These are phyloP conservation scores for Pleurotus pulmonarius DNA, from an alignment of 768 basidiomycete species.

Conservation along the genomic window DNA sequence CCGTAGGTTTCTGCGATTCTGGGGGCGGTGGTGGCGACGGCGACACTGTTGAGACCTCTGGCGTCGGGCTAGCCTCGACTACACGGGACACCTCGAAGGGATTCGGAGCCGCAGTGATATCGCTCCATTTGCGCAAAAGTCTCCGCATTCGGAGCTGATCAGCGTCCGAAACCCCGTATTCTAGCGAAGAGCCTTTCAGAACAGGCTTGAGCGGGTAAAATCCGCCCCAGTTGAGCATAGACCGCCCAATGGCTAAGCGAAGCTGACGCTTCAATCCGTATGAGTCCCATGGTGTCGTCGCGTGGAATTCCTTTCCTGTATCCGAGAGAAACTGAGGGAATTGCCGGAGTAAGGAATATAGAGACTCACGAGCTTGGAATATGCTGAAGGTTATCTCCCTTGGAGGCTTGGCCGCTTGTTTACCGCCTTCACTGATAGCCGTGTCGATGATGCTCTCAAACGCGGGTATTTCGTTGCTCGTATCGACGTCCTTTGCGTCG, in stretches of 20 bases:
- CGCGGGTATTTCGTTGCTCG: not conserved
- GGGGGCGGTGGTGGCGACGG: not conserved
- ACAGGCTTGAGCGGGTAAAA: slow-evolving; percentile 8
- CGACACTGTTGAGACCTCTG: not conserved
- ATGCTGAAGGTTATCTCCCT: slow-evolving; percentile 9
- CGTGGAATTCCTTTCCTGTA: not conserved
- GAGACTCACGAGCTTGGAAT: slow-evolving; percentile 8
- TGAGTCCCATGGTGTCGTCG: not conserved
- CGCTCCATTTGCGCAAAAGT: slow-evolving; percentile 10
- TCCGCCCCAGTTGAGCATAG: slow-evolving; percentile 12
- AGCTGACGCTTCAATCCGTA: not conserved
- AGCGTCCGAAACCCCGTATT: not conserved
- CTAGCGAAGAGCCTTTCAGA: not conserved
- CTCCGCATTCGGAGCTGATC: slow-evolving; percentile 7
- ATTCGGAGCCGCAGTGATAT: slow-evolving; percentile 3
- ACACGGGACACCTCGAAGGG: slow-evolving; percentile 2
- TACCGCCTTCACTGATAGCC: slow-evolving; percentile 18
- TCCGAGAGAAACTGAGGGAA: not conserved
- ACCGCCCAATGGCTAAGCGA: slow-evolving; percentile 2
- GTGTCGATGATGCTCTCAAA: slow-evolving; percentile 8
- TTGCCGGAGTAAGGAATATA: not conserved
- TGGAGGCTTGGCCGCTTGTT: not conserved
- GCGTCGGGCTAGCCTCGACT: not conserved
- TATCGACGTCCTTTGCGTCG: not conserved
- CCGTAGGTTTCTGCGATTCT: not conserved